phyloP scores from a whole-genome alignment of 1,284 basidiomycete species.

The Apiotrichum gamsii region DNA sequence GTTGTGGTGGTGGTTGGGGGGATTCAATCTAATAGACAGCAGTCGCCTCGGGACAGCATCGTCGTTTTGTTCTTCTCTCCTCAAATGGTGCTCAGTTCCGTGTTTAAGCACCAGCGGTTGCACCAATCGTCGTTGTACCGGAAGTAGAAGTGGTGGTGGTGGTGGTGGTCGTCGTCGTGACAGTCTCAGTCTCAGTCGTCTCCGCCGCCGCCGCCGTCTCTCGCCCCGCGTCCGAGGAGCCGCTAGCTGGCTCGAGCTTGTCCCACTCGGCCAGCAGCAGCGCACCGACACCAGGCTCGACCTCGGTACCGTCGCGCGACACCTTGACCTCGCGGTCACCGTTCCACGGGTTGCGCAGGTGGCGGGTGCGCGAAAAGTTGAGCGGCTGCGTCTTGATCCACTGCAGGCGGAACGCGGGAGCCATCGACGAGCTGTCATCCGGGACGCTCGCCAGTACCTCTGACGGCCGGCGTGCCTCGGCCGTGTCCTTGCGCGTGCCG shows the following conservation, averaged over 20 bases:
- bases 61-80: too few species aligned
- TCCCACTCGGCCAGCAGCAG: conserved; percentile 72
- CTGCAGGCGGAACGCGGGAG: conserved; percentile 72
- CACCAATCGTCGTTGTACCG: too few species aligned
- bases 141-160: neutral
- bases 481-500: conserved; percentile 3
- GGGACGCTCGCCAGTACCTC: conserved; percentile 1
- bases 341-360: conserved; percentile 88
- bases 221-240: too few species aligned
- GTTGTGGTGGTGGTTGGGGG: too few species aligned
- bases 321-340: conserved; percentile 84
- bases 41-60: too few species aligned
- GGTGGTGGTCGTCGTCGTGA: neutral
- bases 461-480: conserved; percentile 1
- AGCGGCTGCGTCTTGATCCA: conserved; percentile 72
- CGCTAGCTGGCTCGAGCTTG: conserved; percentile 22
- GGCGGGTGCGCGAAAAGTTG: conserved; percentile 70
- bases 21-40: too few species aligned
- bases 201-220: too few species aligned
- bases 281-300: conserved; percentile 74
- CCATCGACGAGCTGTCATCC: conserved; percentile 48
- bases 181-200: neutral
- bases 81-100: too few species aligned
- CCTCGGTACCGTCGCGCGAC: conserved; percentile 83
- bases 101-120: too few species aligned